A percentile compares a stretch with the other conserved stretches of the same genome.
These are phyloP conservation scores for Lolium multiflorum DNA, from an alignment of 176 grass and related monocot species.

Conservation along the genomic window DNA sequence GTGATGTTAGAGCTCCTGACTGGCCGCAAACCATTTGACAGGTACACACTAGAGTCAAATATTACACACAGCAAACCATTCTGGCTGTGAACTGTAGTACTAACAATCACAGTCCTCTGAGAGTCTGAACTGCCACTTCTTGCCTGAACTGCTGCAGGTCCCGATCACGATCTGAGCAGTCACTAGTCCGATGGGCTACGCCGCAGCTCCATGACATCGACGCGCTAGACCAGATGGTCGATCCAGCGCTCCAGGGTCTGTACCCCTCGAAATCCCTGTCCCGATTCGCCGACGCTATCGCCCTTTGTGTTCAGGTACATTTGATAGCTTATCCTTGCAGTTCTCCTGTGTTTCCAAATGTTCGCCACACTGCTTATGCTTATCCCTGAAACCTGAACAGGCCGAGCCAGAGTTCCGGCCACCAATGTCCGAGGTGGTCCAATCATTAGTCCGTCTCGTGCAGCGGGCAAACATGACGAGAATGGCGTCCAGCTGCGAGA, in stretches of 20 bases:
- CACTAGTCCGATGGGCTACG: conserved; percentile 74
- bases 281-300: conserved; percentile 89
- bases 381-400: conserved; percentile 38
- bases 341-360: neutral
- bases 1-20: conserved; percentile 97
- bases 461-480: conserved; percentile 52
- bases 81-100: neutral
- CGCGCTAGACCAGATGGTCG: conserved; percentile 86
- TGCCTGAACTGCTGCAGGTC: conserved; percentile 51
- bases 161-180: conserved; percentile 65
- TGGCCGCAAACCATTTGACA: conserved; percentile 84
- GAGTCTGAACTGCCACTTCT: conserved; percentile 4
- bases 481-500: conserved; percentile 10
- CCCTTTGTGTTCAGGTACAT: conserved; percentile 83
- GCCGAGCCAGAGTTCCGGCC: conserved; percentile 78
- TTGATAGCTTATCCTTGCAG: too few relatives aligned
- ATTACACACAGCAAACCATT: neutral
- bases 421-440: conserved; percentile 80
- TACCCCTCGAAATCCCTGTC: conserved; percentile 94
- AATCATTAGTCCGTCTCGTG: conserved; percentile 62
- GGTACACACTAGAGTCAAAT: conserved; percentile 39
- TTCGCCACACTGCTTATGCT: neutral
- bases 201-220: conserved; percentile 94
- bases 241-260: conserved; percentile 82
- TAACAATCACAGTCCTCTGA: neutral